Percentiles rank a stretch among this genome's conserved stretches.
Evolutionary conservation across 2,329 filamentous ascomycete species (phyloP).

Genomic region (Fusarium haematococcum): DNA sequence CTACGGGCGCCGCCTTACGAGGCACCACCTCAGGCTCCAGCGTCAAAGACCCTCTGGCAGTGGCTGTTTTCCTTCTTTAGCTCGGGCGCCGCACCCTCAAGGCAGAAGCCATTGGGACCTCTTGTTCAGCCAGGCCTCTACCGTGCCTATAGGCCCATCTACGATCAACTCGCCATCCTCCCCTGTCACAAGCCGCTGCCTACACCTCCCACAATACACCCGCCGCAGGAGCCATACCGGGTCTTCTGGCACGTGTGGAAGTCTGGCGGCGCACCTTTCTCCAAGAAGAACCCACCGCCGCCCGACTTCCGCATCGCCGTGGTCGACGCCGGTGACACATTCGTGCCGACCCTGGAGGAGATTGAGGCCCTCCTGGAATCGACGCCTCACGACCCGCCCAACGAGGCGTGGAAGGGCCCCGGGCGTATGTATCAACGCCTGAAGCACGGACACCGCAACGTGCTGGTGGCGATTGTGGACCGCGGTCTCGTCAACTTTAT

Average conservation of each 20-base stretch:
- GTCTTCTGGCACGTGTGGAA: slow-evolving; percentile 89
- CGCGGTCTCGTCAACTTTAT: slow-evolving; percentile 91
- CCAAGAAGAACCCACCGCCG: slow-evolving; percentile 80
- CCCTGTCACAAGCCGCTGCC: slow-evolving; percentile 72
- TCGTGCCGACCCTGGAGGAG: slow-evolving; percentile 79
- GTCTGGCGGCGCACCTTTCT: slow-evolving; percentile 69
- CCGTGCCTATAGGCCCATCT: slow-evolving; percentile 77
- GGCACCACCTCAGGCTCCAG: slow-evolving; percentile 29
- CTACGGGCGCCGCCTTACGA: slow-evolving; percentile 69
- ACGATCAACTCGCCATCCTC: slow-evolving; percentile 79
- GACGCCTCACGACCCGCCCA: slow-evolving; percentile 75
- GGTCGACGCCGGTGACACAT: slow-evolving; percentile 77
- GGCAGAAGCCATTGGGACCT: slow-evolving; percentile 61
- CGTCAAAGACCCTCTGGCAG: slow-evolving; percentile 57
- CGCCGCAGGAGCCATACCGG: slow-evolving; percentile 69
- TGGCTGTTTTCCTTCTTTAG: slow-evolving; percentile 65
- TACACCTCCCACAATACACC: slow-evolving; percentile 39
- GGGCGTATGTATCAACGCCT: slow-evolving; percentile 78
- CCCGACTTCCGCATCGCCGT: slow-evolving; percentile 91
- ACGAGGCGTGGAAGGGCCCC: slow-evolving; percentile 50
- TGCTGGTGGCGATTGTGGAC: slow-evolving; percentile 89
- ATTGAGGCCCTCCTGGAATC: slow-evolving; percentile 78
- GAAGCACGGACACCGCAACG: slow-evolving; percentile 86
- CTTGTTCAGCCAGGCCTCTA: slow-evolving; percentile 73
- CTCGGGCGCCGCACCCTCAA: slow-evolving; percentile 33